Base-by-base conservation (phyloP, 768 basidiomycete species). In the Agrocybe pediades region DNA sequence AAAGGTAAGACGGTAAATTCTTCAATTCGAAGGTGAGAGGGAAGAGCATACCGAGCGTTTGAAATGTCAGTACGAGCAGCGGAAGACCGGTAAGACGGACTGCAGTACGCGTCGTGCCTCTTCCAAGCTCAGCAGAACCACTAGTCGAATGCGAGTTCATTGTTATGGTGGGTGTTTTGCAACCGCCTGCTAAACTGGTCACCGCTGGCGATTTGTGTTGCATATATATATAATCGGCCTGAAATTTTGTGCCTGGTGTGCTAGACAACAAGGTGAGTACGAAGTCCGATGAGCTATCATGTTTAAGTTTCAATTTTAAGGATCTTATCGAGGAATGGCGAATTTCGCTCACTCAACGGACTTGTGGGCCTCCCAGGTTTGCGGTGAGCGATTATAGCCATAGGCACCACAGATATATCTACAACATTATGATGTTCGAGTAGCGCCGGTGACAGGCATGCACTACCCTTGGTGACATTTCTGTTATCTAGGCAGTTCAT, bases 381-480 rank as follows among this genome's bases (percentile, higher is more conserved):
- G 44, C 49, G n/a, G 25, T 68, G 73, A 65, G 73, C 62, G 67
- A 74, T 67, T 73, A 69, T 67, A 46, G 73, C 73, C 36, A 71
- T 63, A 65, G 68, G 62, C 44, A 48, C 33, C 24, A 46, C 41
- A 36, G 23, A 40, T 24, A 9, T 20, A 19, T 30, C 36, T 7
- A 57, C 49, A 26, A 21, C 33, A 30, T 41, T n/a, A n/a, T n/a
- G n/a, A n/a, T n/a, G n/a, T n/a, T n/a, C n/a, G n/a, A n/a, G n/a
- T n/a, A n/a, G n/a, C n/a, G n/a, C n/a, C n/a, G n/a, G n/a, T n/a
- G n/a, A n/a, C n/a, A n/a, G n/a, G n/a, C n/a, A n/a, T n/a, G n/a
- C n/a, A n/a, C n/a, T n/a, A n/a, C n/a, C n/a, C n/a, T n/a, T n/a
- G n/a, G n/a, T n/a, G n/a, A n/a, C n/a, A n/a, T n/a, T n/a, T n/a